Percentiles rank a stretch among this genome's conserved stretches.
These are phyloP conservation scores for Exidia glandulosa DNA, from an alignment of 768 basidiomycete species.

Conservation along the genomic window DNA sequence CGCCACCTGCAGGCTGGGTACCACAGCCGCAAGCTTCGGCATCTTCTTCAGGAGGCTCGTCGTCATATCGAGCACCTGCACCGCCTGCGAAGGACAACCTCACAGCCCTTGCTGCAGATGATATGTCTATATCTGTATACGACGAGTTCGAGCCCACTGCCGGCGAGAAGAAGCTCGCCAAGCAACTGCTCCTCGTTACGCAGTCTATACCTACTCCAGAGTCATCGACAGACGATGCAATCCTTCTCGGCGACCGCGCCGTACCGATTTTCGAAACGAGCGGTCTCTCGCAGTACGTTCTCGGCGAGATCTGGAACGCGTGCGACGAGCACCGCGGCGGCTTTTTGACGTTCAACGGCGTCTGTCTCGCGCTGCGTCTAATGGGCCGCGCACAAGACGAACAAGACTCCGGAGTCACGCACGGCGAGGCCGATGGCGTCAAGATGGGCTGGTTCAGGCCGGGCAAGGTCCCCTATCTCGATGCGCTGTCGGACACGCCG, in stretches of 20 bases:
- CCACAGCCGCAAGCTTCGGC: too few species aligned
- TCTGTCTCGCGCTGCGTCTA: neutral
- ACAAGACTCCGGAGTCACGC: neutral
- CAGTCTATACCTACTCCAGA: neutral
- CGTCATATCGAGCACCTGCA: too few species aligned
- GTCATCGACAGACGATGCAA: neutral
- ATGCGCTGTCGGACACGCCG: neutral
- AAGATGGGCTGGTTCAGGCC: neutral
- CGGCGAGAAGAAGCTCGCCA: neutral
- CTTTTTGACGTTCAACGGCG: neutral
- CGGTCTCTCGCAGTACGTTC: neutral
- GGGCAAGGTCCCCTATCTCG: neutral
- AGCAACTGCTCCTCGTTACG: neutral
- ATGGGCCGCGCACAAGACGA: neutral
- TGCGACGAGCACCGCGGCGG: neutral
- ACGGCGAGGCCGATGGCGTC: neutral
- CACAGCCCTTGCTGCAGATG: too few species aligned
- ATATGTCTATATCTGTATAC: too few species aligned
- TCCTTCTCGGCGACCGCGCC: neutral
- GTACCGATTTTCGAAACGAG: neutral
- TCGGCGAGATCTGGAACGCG: neutral
- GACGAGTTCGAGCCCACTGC: neutral
- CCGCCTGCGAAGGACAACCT: too few species aligned
- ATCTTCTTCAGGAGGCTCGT: too few species aligned
- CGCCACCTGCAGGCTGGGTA: too few species aligned